Percentiles rank a stretch among this genome's conserved stretches.
phyloP scores from a whole-genome alignment of 2,329 filamentous ascomycete genomes.

The Penicillium sp. region DNA sequence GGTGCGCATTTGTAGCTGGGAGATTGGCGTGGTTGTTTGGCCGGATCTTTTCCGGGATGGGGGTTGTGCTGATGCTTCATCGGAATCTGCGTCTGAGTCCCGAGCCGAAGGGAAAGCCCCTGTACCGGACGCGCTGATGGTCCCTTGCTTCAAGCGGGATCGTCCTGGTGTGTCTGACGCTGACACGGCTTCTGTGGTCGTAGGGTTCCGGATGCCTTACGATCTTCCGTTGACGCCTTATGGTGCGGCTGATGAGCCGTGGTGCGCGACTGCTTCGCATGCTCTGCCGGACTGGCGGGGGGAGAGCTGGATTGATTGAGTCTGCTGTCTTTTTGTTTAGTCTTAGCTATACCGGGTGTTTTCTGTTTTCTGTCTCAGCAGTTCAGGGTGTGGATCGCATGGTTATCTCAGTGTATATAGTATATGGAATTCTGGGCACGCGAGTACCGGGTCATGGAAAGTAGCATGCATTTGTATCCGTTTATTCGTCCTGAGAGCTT shows the following conservation, averaged over 20 bases:
- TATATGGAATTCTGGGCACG: neutral
- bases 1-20: constrained; percentile 74
- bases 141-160: constrained; percentile 65
- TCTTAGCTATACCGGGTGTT: neutral
- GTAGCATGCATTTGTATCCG: constrained; percentile 10
- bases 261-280: constrained; percentile 67
- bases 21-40: constrained; percentile 81
- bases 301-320: constrained; percentile 57
- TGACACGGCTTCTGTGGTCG: constrained; percentile 33
- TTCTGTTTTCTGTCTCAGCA: too few relatives aligned
- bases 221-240: constrained; percentile 71
- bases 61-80: neutral
- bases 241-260: constrained; percentile 62
- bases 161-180: constrained; percentile 35
- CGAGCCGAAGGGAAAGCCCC: neutral
- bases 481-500: neutral
- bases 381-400: neutral
- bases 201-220: constrained; percentile 81
- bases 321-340: constrained; percentile 12
- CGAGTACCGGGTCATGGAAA: constrained; percentile 1
- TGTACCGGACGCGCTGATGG: constrained; percentile 53
- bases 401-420: neutral
- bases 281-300: constrained; percentile 58
- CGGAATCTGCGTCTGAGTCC: neutral
- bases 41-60: constrained; percentile 52